A percentile compares a stretch with the other conserved stretches of the same genome.
Evolutionary conservation across 2,329 filamentous ascomycete genomes (phyloP).

Genomic region (Diaporthe sp.): DNA sequence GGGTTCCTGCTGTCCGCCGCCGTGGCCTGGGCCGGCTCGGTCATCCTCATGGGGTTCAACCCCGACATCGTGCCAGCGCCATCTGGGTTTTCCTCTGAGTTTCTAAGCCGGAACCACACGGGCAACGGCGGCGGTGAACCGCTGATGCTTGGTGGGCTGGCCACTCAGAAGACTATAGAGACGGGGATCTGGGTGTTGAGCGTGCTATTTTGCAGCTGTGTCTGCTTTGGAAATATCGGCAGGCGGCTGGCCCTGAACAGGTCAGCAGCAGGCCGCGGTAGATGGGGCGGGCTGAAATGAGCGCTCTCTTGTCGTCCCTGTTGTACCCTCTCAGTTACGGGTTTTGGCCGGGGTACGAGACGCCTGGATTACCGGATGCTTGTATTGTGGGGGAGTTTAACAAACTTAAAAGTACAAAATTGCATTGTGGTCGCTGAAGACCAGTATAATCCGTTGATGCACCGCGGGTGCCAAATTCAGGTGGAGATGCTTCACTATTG

Average conservation of each 20-base stretch:
- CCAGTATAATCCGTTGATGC: neutral
- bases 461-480: neutral
- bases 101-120: constrained; percentile 45
- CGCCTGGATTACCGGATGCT: constrained; percentile 4
- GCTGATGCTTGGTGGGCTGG: constrained; percentile 66
- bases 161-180: constrained; percentile 75
- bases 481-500: neutral
- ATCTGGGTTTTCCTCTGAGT: constrained; percentile 56
- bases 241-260: constrained; percentile 76
- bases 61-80: constrained; percentile 83
- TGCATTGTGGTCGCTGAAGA: constrained; percentile 17
- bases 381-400: neutral
- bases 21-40: constrained; percentile 81
- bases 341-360: neutral
- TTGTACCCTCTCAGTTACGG: neutral
- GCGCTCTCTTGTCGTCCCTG: neutral
- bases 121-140: constrained; percentile 42
- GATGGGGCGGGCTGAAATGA: constrained; percentile 61
- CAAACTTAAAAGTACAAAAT: constrained; percentile 21
- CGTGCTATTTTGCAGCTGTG: constrained; percentile 92
- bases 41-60: constrained; percentile 79
- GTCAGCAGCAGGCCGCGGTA: constrained; percentile 56
- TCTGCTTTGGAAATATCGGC: constrained; percentile 97
- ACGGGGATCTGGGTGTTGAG: constrained; percentile 91
- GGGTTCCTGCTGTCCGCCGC: constrained; percentile 84